Evolutionary conservation across 768 basidiomycete species (phyloP), one percentile per base, ranked within the genome.

Genomic region (Piloderma croceum): DNA sequence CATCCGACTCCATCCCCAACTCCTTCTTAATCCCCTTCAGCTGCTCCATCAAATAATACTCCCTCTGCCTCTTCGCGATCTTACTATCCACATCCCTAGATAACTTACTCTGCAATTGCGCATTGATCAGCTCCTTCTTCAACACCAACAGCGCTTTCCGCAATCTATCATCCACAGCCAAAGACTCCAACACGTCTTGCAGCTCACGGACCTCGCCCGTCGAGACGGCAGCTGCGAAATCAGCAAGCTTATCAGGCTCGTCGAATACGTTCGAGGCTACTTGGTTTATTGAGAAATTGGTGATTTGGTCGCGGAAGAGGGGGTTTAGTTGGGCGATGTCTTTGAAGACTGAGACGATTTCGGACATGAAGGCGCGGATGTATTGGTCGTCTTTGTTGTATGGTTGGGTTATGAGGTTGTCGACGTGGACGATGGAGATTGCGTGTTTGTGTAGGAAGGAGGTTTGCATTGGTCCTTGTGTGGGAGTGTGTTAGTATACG

Each of bases 71-170:
- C 58, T 94, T 93, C 9, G 90, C 90, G 44, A 97, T 92, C 68
- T 92, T 96, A 70, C 69, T 79, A 56, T 98, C 91, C 2, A 98
- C 92, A 51, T 98, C 93, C 13, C 89, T 74, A 2, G 83, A 81
- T 42, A 98, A 83, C 64, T 94, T 96, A 53, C 77, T 81, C 62
- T 96, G 94, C 36, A 98, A 65, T 57, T 97, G 91, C 0, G 92
- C 91, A 50, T 97, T 97, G 61, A 97, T 96, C 23, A 97, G 74
- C 59, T 98, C 96, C 63, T 97, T 98, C 74, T 98, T 98, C 47
- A 99, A 73, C 1, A 98, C 90, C 21, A 92, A 65, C 7, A 98
- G 68, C 0, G 92, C 86, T 63, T 92, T 92, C 47, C 87, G 83
- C 9, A 98, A 69, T 13, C 96, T 74, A 47, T 94, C 92, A 39